Conservation (phyloP, 768 basidiomycete species). For the Suillus discolor region DNA sequence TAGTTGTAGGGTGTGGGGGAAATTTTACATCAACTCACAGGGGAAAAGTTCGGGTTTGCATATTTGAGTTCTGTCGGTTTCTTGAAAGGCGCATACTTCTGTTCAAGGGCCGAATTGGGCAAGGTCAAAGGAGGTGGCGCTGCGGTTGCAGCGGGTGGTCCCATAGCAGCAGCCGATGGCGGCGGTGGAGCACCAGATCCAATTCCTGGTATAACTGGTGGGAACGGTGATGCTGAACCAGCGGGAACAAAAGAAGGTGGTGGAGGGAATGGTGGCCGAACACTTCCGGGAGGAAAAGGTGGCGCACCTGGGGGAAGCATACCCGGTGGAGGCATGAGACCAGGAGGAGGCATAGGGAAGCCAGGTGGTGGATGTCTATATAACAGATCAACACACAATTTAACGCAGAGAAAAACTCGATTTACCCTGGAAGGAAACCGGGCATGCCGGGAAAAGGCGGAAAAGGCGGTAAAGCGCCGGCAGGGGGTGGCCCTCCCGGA, state of each 20-base stretch:
- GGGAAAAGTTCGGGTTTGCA: slow-evolving; percentile 75
- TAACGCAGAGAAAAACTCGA: slow-evolving; percentile 19
- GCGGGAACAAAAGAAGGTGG: slow-evolving; percentile 41
- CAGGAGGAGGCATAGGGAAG: slow-evolving; percentile 51
- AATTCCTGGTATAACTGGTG: slow-evolving; percentile 26
- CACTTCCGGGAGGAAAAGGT: slow-evolving; percentile 40
- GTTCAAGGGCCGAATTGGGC: slow-evolving; percentile 58
- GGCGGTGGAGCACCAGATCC: slow-evolving; percentile 14
- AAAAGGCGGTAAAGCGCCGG: slow-evolving; percentile 43
- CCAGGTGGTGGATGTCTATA: slow-evolving; percentile 55
- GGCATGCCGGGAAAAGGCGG: slow-evolving; percentile 47
- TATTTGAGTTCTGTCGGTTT: slow-evolving; percentile 76
- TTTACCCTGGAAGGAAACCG: slow-evolving; percentile 62
- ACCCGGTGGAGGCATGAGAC: slow-evolving; percentile 37
- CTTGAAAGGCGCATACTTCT: slow-evolving; percentile 76
- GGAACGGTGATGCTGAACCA: slow-evolving; percentile 29
- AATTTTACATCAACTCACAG: slow-evolving; percentile 47
- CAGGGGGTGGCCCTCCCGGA: slow-evolving; percentile 40
- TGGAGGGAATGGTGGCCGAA: slow-evolving; percentile 33
- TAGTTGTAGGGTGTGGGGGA: slow-evolving; percentile 1
- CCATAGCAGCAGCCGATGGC: slow-evolving; percentile 1
- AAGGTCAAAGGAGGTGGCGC: slow-evolving; percentile 39
- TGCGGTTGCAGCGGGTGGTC: slow-evolving; percentile 24
- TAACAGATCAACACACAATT: slow-evolving; percentile 17
- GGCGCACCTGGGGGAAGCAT: slow-evolving; percentile 40